Percentiles rank a stretch among this genome's conserved stretches.
Conservation (phyloP, 345 rosid genomes). For the Salix exigua region DNA sequence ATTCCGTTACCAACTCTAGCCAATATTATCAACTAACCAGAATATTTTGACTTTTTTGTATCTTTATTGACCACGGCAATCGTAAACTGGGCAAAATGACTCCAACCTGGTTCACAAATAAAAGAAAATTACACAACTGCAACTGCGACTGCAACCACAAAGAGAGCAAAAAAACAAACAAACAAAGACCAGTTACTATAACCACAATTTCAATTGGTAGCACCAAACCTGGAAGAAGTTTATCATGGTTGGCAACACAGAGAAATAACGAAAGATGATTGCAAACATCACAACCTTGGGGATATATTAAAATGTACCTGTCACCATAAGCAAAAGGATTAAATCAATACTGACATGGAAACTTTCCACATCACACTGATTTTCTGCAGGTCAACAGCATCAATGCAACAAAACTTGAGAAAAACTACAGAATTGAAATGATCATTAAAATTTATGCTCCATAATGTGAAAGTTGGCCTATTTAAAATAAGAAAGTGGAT, state of each 20-base stretch:
- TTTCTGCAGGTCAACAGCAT: not conserved
- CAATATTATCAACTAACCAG: conserved; percentile 48
- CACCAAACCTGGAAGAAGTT: conserved; percentile 86
- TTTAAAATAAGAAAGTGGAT: not conserved
- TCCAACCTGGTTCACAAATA: conserved; percentile 63
- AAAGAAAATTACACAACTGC: conserved; percentile 9
- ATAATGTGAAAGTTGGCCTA: not conserved
- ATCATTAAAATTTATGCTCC: not conserved
- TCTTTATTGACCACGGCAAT: conserved; percentile 88
- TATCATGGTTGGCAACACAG: conserved; percentile 83
- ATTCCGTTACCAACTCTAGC: not conserved
- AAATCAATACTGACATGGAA: conserved; percentile 8
- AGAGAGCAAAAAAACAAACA: not conserved
- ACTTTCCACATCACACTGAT: not conserved
- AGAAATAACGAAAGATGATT: conserved; percentile 92
- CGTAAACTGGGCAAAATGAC: conserved; percentile 94
- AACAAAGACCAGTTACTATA: not conserved
- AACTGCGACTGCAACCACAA: conserved; percentile 1
- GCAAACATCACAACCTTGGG: conserved; percentile 86
- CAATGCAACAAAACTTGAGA: not conserved
- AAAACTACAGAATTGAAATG: not conserved
- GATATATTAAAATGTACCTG: conserved; percentile 90
- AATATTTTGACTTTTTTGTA: conserved; percentile 81
- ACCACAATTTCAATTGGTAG: not conserved
- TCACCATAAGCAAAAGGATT: conserved; percentile 14